These are phyloP conservation scores for Corylus avellana DNA, from an alignment of 306 rosid genomes.

Conservation along the genomic window DNA sequence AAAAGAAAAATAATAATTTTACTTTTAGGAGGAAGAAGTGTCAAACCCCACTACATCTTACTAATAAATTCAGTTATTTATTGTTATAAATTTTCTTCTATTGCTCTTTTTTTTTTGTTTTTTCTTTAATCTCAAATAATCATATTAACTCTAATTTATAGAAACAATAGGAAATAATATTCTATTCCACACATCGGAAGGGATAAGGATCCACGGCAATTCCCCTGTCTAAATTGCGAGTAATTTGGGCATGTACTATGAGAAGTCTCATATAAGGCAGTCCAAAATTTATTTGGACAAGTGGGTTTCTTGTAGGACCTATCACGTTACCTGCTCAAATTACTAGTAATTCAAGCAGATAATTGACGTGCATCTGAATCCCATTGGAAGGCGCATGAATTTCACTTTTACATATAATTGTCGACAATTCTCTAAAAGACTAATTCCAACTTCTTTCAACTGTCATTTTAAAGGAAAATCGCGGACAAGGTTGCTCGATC, in stretches of 20 bases:
- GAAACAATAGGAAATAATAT: not conserved
- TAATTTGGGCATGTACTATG: no score
- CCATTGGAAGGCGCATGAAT: no score
- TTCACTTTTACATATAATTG: not conserved
- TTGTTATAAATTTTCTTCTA: not conserved
- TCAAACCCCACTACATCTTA: not conserved
- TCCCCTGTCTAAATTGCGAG: no score
- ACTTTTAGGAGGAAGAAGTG: no score
- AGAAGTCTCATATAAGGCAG: no score
- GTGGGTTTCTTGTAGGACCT: no score
- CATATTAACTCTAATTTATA: not conserved
- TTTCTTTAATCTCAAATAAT: not conserved
- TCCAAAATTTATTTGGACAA: no score
- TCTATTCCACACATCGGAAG: not conserved
- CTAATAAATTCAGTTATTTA: not conserved
- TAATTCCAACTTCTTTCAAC: not conserved
- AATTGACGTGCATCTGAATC: no score
- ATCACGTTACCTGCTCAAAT: no score
- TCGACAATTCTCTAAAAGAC: not conserved
- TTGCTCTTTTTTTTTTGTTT: not conserved
- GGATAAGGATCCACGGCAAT: no score
- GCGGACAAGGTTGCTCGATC: slow-evolving; percentile 5
- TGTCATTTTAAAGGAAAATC: not conserved
- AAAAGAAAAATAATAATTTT: no score
- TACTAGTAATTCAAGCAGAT: no score